These are phyloP conservation scores for Corymbia citriodora DNA, from an alignment of 441 rosid species.

Conservation along the genomic window DNA sequence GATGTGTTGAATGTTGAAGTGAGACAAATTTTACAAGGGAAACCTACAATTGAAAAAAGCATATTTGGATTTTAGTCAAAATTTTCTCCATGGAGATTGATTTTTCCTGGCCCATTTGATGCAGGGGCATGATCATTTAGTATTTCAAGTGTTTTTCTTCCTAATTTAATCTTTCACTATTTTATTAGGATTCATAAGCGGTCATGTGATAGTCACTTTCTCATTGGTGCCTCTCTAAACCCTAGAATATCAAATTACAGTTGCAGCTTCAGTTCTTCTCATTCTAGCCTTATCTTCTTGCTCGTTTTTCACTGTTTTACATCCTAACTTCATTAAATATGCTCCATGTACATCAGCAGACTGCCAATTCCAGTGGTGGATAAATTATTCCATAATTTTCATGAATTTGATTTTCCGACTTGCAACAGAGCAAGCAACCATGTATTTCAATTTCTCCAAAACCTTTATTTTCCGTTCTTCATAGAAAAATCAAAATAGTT, in stretches of 20 bases:
- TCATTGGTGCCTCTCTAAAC: not conserved
- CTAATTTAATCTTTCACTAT: not conserved
- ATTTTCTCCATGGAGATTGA: not conserved
- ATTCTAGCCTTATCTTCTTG: not conserved
- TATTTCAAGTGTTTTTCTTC: not conserved
- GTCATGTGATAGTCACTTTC: not conserved
- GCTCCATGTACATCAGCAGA: not conserved
- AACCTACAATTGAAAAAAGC: not conserved
- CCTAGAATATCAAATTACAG: not conserved
- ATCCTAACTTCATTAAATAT: not conserved
- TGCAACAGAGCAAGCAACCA: not conserved
- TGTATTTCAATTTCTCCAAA: not conserved
- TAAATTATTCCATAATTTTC: not conserved
- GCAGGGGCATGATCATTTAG: not conserved
- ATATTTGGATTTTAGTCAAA: not conserved
- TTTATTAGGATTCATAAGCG: not conserved
- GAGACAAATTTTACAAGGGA: not conserved
- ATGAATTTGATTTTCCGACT: not conserved
- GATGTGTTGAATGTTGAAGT: not conserved
- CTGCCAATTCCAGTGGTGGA: not conserved
- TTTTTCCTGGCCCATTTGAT: too few relatives aligned
- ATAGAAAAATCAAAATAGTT: too few relatives aligned
- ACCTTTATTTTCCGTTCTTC: not conserved
- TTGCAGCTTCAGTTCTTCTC: not conserved
- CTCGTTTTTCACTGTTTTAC: not conserved